These are phyloP conservation scores for Candida sonorensis DNA, from an alignment of 805 yeast genomes.

Conservation along the genomic window DNA sequence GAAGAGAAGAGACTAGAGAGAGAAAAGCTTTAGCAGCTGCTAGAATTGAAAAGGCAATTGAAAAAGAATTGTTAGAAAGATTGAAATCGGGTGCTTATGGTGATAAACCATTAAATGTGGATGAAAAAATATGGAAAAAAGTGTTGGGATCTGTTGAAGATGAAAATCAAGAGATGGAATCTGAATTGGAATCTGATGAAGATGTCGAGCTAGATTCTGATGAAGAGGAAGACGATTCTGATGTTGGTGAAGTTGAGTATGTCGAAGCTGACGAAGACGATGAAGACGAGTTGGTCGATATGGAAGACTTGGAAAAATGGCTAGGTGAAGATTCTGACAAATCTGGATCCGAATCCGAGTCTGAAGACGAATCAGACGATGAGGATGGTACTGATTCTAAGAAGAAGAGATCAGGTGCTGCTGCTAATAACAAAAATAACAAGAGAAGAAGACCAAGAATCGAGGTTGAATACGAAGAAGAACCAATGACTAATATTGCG, in stretches of 20 bases:
- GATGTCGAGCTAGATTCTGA: conserved; percentile 43
- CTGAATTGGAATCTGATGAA: conserved; percentile 36
- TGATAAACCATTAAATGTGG: conserved; percentile 94
- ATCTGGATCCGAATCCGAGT: conserved; percentile 32
- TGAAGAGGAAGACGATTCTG: conserved; percentile 48
- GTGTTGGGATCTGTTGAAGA: conserved; percentile 71
- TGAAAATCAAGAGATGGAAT: conserved; percentile 44
- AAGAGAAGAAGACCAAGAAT: conserved; percentile 48
- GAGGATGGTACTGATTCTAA: conserved; percentile 27
- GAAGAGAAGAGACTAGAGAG: conserved; percentile 92
- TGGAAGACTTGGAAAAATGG: conserved; percentile 93
- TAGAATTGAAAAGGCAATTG: conserved; percentile 92
- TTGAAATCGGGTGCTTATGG: conserved; percentile 98
- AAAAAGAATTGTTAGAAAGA: conserved; percentile 89
- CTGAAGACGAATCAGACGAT: conserved; percentile 23
- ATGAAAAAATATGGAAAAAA: conserved; percentile 91
- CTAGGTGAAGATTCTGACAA: conserved; percentile 34
- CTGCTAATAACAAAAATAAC: conserved; percentile 29
- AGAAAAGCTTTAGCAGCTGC: conserved; percentile 97
- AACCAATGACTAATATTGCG: conserved; percentile 27
- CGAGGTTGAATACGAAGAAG: conserved; percentile 75
- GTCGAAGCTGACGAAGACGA: conserved; percentile 89
- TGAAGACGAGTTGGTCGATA: conserved; percentile 82
- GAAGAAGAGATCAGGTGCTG: conserved; percentile 9
- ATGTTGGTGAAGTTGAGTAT: conserved; percentile 71